Base-by-base conservation (phyloP, 179 eudicot species). In the Beta corolliflora region DNA sequence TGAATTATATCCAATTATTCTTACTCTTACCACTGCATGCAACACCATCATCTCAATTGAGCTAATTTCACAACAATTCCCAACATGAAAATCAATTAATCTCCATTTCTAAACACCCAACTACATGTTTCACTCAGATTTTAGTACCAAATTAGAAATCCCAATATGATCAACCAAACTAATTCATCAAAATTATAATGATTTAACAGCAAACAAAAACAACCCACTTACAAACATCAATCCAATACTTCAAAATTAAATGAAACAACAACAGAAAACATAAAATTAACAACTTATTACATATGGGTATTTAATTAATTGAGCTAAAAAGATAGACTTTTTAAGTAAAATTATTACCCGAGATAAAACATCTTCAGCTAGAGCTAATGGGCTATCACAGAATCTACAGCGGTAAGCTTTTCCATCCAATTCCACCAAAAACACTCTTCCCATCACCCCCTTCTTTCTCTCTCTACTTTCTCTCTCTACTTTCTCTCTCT, bases 351-450 rank as follows among this genome's bases (percentile, higher is more conserved):
- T 36, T 25, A 11, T 14, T 87, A 85, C 90, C 88, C 88, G 79
- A 45, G 88, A 85, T 46, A 85, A 84, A 55, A 87, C 80, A 71
- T 87, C 81, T 65, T 85, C 86, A 60, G 87, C 80, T 45, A 85
- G 88, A 55, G 90, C 90, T 63, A 88, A 23, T 79, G 87, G 84
- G 81, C 77, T 85, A 9, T 81, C 79, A 36, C 90, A 88, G 80
- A 74, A 82, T 75, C 79, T 81, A 78, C 90, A 87, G 82, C 90
- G 85, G 75, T 85, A 88, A 46, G 85, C 76, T 76, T 85, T 85
- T 59, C 88, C 90, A 73, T 88, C 84, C 44, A 88, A 48, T 31
- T 88, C 90, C 64, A 85, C 81, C 78, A 85, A 52, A 56, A 88
- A 88, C 23, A 88, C 82, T 77, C 90, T 81, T 21, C 90, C 90